A percentile compares a stretch with the other conserved stretches of the same genome.
phyloP scores from a whole-genome alignment of 805 yeast genomes.

The Cyberlindnera mycetangii region DNA sequence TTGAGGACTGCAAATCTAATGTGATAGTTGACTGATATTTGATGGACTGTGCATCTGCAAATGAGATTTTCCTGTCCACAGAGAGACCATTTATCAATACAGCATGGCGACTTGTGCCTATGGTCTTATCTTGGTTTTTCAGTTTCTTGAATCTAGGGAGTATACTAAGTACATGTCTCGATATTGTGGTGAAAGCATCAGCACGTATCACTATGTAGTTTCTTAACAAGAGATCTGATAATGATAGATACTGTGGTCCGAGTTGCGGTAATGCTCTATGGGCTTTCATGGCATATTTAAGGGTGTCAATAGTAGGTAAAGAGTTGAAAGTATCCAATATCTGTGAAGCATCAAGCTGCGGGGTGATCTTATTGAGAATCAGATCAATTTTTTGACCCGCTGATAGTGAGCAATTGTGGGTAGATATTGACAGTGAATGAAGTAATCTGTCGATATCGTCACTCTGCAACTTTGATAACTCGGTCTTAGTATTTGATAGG shows the following conservation, averaged over 20 bases:
- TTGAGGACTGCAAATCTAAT: not conserved
- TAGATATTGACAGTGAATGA: not conserved
- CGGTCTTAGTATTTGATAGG: not conserved
- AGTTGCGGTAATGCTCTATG: not conserved
- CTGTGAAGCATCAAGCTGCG: constrained; percentile 2
- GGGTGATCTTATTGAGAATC: not conserved
- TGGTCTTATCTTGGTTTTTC: constrained; percentile 10
- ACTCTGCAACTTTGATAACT: not conserved
- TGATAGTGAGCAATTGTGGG: not conserved
- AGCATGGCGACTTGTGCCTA: constrained; percentile 23
- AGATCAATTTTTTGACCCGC: constrained; percentile 1
- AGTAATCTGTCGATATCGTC: constrained; percentile 1
- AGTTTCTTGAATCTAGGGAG: constrained; percentile 14
- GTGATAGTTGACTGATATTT: not conserved
- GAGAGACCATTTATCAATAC: not conserved
- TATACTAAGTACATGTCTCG: constrained; percentile 14
- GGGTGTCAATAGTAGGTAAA: not conserved
- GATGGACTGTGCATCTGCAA: not conserved
- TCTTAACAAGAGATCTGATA: constrained; percentile 15
- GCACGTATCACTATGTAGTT: constrained; percentile 4
- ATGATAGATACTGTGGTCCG: constrained; percentile 9
- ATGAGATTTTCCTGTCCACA: not conserved
- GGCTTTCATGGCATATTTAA: not conserved
- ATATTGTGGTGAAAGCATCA: constrained; percentile 4
- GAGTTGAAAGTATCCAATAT: not conserved